Evolutionary conservation across 2,329 filamentous ascomycete genomes (phyloP), one percentile per base, ranked within the genome.

Genomic region (Penicillium griseofulvum): DNA sequence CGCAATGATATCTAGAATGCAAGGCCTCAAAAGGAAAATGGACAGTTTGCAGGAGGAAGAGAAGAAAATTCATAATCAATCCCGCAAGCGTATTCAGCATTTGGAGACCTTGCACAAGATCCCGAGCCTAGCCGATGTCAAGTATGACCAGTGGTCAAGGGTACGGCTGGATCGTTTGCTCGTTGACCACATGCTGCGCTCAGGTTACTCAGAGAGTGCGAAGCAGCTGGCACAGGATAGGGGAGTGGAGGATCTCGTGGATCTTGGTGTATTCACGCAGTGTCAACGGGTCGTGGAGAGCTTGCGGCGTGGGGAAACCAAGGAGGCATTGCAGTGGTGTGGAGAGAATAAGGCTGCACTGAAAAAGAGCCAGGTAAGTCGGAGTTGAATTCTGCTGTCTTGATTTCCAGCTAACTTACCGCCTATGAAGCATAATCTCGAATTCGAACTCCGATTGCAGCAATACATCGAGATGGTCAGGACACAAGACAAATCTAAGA

Each of bases 401-500:
- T 24, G 19, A 10, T 12, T 12, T 19, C 7, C 11, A 14, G 22
- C 38, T 48, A 34, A 54, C 22, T 17, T 2, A n/a, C 31, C 6
- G 24, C 31, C 41, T 31, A 4, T 49, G 12, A 47, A 91, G 81
- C 91, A 87, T 67, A 89, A 88, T 62, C 82, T 99, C 16, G 94
- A 99, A 73, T 96, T 96, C 68, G 90, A 96, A 80, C 83, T 99
- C 41, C 87, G 94, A 12, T 82, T 95, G 66, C 94, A 99, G 73
- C 92, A 97, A 71, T 97, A 92, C 71, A 92, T 97, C 65, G 94
- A 97, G 74, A 81, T 97, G 57, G 85, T 96, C 56, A 82, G 93
- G 56, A 84, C 81, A 37, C 83, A 83, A 51, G 80, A 86, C 5
- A 78, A 82, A 24, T 70, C 76, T 7, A 91, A 88, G 68, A 79